Base-by-base conservation (phyloP, 2,329 filamentous ascomycete genomes). In the Graphiopsis chlorocephala region DNA sequence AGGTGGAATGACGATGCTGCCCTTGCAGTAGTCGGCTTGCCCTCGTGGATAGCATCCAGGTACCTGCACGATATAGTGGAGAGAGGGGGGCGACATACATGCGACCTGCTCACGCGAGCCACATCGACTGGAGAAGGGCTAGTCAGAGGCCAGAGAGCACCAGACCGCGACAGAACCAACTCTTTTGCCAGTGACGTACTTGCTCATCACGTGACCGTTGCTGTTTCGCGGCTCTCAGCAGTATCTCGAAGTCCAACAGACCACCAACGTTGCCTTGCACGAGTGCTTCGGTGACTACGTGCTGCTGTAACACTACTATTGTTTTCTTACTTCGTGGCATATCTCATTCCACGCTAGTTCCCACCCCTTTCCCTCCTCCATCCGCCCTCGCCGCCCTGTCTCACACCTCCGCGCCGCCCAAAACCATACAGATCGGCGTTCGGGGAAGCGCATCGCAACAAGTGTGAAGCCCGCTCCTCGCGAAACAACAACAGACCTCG, bases 371-470 rank as follows among this genome's bases (percentile, higher is more conserved):
- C 25, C 23, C 59, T 15, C 47, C 45, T 35, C 47, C 14, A 50
- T 53, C 45, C 28, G 59, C 59, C 47, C 47, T 25, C 29, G 35
- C 45, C 28, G 59, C 59, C 47, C n/a, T 62, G 60, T 62, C 60
- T 62, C 60, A 61, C 29, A 42, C 31, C 59, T 61, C 59, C 35
- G 56, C 56, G 26, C 33, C 55, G 55, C 55, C 57, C 59, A 52
- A 25, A 35, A 38, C 47, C 45, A 61, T 26, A 33, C 20, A 35
- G 45, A 61, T 61, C 59, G 59, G 59, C 59, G 57, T 33, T 50
- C 59, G 45, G 59, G 47, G 45, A 53, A 61, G 59, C 56, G 56
- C 35, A 59, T 28, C 56, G 42, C 56, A 60, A 60, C 38, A 47
- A 47, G 57, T 38, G 38, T 29, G 38, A 60, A 61, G 58, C 58